Evolutionary conservation across 331 rosid genomes (phyloP).

Genomic region (Arachis monticola): DNA sequence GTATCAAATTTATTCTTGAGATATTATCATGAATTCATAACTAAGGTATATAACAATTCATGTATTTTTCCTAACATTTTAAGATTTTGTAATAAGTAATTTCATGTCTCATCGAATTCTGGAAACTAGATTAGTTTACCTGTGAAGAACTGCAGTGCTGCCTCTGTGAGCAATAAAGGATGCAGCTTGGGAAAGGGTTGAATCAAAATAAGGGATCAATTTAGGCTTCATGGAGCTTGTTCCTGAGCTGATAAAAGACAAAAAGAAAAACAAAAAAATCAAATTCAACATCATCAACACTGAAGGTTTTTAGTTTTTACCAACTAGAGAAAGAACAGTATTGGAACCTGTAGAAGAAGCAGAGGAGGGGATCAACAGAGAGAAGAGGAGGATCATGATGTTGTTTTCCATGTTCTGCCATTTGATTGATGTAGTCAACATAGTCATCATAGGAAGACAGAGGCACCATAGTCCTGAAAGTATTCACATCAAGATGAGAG

Average conservation of each 20-base stretch:
- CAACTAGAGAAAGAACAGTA: no score
- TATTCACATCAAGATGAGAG: constrained; percentile 33
- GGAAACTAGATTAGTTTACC: constrained; percentile 52
- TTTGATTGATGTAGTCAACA: constrained; percentile 46
- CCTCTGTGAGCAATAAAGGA: constrained; percentile 57
- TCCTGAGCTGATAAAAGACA: constrained; percentile 54
- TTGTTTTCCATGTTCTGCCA: constrained; percentile 42
- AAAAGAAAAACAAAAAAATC: not conserved
- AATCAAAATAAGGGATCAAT: constrained; percentile 71
- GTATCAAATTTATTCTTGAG: no score
- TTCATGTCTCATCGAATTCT: no score
- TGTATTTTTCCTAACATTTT: no score
- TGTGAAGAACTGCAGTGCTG: constrained; percentile 48
- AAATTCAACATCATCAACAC: not conserved
- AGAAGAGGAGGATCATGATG: constrained; percentile 48
- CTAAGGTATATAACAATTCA: no score
- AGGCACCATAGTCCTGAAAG: constrained; percentile 52
- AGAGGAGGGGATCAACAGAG: constrained; percentile 66
- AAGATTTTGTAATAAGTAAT: no score
- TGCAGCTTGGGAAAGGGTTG: constrained; percentile 58
- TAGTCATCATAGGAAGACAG: constrained; percentile 63
- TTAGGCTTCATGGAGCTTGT: constrained; percentile 64
- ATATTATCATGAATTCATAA: no score
- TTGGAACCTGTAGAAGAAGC: constrained; percentile 67
- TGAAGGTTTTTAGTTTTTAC: no score